Evolutionary conservation across 208 protist genomes (phyloP), one percentile per base, ranked within the genome.

Genomic region (Crithidia bombi): DNA sequence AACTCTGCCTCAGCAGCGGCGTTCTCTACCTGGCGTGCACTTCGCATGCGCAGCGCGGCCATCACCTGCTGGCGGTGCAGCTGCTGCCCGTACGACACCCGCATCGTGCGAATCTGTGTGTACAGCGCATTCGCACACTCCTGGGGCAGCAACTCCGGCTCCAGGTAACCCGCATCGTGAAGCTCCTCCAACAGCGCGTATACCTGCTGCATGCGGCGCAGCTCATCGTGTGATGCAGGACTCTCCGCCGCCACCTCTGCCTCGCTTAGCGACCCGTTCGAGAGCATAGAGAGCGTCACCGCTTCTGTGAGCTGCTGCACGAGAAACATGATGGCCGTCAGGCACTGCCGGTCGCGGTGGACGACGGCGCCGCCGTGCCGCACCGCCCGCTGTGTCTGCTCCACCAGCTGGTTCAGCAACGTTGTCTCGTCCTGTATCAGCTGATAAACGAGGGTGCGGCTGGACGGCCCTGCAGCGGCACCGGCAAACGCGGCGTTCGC

Each of bases 181-280:
- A 94, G 78, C 71, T 82, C 39, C 66, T 89, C 79, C 49, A 94
- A 47, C 21, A 94, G 75, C 10, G 26, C 68, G 43, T 87, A 83
- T 17, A 88, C 89, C 9, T 69, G 49, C 65, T 87, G 86, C 71
- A 94, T 68, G 50, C 59, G 72, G 3, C 12, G 50, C 64, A 73
- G 79, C 64, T 71, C 83, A 25, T 73, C 65, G 10, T 21, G 44
- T 35, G 62, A 28, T 17, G 54, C 67, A 5, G 56, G 47, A 44
- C 65, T 57, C 51, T 73, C 61, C 56, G 35, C 79, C 35, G 46
- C 76, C 51, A 51, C 55, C 14, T 69, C 61, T 21, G 28, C 41
- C 17, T 65, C 47, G 14, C 15, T 56, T 47, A 59, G 6, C 30
- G 44, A 33, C n/a, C 32, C 26, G 23, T 43, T 33, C 30, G 62